Percentiles rank a stretch among this genome's conserved stretches.
These are phyloP conservation scores for Plasmodium coatneyi DNA, from an alignment of 169 alveolate species.

Conservation along the genomic window DNA sequence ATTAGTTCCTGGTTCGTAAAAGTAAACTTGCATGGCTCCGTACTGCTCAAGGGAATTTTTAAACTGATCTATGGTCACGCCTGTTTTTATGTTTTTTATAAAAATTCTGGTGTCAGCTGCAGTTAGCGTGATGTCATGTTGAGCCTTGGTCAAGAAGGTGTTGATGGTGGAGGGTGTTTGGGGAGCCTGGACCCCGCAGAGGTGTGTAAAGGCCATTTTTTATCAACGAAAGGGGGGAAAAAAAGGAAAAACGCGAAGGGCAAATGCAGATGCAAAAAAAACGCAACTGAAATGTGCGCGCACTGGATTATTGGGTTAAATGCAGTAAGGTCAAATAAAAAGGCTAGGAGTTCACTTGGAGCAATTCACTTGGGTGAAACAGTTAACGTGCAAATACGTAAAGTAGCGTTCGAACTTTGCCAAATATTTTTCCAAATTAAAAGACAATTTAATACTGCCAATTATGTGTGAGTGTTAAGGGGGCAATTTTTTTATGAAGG, in stretches of 20 bases:
- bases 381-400: slow-evolving; percentile 6
- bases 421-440: slow-evolving; percentile 12
- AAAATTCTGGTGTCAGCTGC: slow-evolving; percentile 57
- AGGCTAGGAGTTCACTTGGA: background rate
- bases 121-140: slow-evolving; percentile 63
- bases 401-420: background rate
- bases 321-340: slow-evolving; percentile 2
- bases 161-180: slow-evolving; percentile 25
- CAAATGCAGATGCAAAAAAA: background rate
- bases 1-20: slow-evolving; percentile 78
- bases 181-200: slow-evolving; percentile 38
- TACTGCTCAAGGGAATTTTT: slow-evolving; percentile 74
- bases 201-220: slow-evolving; percentile 49
- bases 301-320: slow-evolving; percentile 3
- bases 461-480: background rate
- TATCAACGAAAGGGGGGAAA: background rate
- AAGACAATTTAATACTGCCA: slow-evolving; percentile 11
- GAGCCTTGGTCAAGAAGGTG: slow-evolving; percentile 65
- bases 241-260: background rate
- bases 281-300: background rate
- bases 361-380: slow-evolving; percentile 14
- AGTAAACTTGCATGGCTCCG: slow-evolving; percentile 84
- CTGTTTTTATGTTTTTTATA: slow-evolving; percentile 65
- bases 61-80: slow-evolving; percentile 75
- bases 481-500: background rate